Evolutionary conservation across 345 rosid species (phyloP).

Genomic region (Camelina laxa): DNA sequence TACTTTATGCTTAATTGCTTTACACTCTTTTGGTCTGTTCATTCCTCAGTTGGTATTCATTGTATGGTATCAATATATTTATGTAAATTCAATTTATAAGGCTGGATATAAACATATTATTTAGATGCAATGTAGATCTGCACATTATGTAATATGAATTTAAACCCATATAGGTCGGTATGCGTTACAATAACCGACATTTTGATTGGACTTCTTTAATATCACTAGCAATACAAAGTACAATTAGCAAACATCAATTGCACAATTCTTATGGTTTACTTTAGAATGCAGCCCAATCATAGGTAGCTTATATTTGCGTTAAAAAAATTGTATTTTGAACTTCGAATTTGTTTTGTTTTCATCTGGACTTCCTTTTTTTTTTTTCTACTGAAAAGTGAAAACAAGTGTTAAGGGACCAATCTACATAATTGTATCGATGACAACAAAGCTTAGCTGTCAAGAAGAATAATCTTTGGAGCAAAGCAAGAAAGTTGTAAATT

Average conservation of each 20-base stretch:
- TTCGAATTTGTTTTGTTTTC: constrained; percentile 3
- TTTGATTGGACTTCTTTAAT: background rate
- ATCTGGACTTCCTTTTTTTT: background rate
- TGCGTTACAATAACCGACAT: background rate
- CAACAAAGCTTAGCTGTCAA: constrained; percentile 33
- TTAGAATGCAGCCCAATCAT: background rate
- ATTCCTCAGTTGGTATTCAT: constrained; percentile 12
- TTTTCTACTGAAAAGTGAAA: constrained; percentile 4
- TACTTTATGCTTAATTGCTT: constrained; percentile 1
- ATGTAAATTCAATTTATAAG: background rate
- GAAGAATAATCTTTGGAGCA: constrained; percentile 35
- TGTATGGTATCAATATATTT: constrained; percentile 15
- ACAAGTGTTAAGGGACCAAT: background rate
- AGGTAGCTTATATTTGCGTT: background rate
- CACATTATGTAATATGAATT: too few relatives aligned
- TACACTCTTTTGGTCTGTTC: background rate
- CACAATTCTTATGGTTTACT: background rate
- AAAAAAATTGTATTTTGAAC: background rate
- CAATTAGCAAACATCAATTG: background rate
- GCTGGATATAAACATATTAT: background rate
- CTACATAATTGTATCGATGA: background rate
- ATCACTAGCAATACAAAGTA: background rate
- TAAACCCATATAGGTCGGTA: background rate
- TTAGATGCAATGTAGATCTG: too few relatives aligned
- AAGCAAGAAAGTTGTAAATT: constrained; percentile 32